Evolutionary conservation across 2,329 filamentous ascomycete genomes (phyloP), one percentile per base, ranked within the genome.

Genomic region (Acarospora socialis): DNA sequence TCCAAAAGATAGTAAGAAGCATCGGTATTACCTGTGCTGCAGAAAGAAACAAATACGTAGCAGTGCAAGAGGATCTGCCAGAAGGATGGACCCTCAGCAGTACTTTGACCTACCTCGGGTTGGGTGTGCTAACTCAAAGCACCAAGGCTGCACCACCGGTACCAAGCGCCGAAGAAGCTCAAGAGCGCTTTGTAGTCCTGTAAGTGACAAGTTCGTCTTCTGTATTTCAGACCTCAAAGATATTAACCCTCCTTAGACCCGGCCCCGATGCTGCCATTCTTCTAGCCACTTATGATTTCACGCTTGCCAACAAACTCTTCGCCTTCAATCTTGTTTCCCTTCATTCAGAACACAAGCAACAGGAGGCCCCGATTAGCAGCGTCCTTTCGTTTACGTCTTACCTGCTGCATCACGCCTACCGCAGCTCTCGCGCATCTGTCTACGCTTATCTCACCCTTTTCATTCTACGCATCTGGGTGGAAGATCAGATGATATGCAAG

Each of bases 281-380:
- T 3, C 66, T 98, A 20, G 77, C 83, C 1, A 77, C 82, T 0
- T 98, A 95, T 52, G 90, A 95, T 52, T 95, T 95, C 51, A 75
- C 77, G 3, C 80, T 92, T 49, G 80, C 86, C 20, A 98, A 95
- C 61, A 95, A 94, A 56, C 66, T 94, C 6, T 95, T 98, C 55
- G 87, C 82, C 53, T 79, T 81, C 52, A 86, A 79, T 45, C 59
- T 98, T 25, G 72, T 93, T 31, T 76, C 72, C 2, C 51, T 73
- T 15, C 49, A 68, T 4, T 56, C 73, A 1, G 72, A 75, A 16
- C 57, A 55, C 29, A 77, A 77, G 44, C 70, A 65, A 24, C 65
- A 71, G 27, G 76, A 87, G 46, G 69, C 77, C 1, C 80, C 86
- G 0, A 76, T 98, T 40, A 73, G 78, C 28, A 76, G 72, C 44